phyloP scores from a whole-genome alignment of 2,329 filamentous ascomycete genomes.

The Botrytis galanthina region DNA sequence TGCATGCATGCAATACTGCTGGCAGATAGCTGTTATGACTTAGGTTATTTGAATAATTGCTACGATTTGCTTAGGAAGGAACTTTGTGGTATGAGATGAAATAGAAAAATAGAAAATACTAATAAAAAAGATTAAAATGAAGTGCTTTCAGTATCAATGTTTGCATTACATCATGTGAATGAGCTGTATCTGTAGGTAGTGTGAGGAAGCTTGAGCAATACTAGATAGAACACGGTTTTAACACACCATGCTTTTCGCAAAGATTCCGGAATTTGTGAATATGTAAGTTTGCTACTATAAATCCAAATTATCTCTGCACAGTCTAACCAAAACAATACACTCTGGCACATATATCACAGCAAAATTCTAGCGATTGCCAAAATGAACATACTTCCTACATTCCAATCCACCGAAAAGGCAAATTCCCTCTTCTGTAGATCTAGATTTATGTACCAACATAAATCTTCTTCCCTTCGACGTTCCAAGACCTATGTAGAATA shows the following conservation, averaged over 20 bases:
- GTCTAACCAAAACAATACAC: neutral
- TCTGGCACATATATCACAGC: too few species aligned
- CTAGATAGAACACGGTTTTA: neutral
- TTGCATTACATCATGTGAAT: neutral
- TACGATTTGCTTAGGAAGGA: neutral
- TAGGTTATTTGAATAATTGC: neutral
- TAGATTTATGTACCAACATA: neutral
- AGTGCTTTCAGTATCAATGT: neutral
- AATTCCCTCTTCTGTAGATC: neutral
- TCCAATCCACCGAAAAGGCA: neutral
- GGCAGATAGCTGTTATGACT: neutral
- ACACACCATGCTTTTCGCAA: neutral
- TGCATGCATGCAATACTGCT: neutral
- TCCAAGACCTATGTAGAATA: neutral
- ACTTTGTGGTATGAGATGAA: neutral
- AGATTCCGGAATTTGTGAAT: neutral
- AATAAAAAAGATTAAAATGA: neutral
- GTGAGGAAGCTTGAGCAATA: neutral
- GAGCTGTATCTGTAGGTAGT: neutral
- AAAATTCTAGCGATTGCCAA: neutral
- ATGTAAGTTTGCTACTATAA: neutral
- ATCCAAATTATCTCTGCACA: neutral
- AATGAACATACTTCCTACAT: neutral
- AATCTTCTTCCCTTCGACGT: neutral
- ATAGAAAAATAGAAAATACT: neutral